Evolutionary conservation across 805 yeast genomes (phyloP).

Genomic region (Lachancea thermotolerans): DNA sequence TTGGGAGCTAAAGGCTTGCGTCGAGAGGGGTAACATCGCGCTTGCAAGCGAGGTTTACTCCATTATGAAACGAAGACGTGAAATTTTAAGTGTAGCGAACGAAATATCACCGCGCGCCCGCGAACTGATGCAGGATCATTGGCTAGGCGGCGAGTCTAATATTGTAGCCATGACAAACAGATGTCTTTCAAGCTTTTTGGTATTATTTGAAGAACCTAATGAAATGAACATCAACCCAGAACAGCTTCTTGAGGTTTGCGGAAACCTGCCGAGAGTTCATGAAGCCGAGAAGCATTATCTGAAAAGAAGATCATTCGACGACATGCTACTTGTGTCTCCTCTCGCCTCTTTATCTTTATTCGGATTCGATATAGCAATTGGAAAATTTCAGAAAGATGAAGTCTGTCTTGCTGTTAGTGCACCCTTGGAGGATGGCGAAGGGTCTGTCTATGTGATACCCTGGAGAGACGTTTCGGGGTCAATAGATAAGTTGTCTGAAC

Average conservation of each 20-base stretch:
- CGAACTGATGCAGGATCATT: constrained; percentile 20
- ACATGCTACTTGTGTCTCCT: constrained; percentile 17
- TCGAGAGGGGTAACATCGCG: constrained; percentile 49
- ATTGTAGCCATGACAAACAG: constrained; percentile 15
- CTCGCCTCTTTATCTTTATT: constrained; percentile 32
- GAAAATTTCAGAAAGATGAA: constrained; percentile 35
- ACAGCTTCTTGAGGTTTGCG: constrained; percentile 13
- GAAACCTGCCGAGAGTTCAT: constrained; percentile 15
- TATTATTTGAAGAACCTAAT: constrained; percentile 7
- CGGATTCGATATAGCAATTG: constrained; percentile 40
- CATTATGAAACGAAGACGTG: constrained; percentile 9
- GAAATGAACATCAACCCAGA: neutral
- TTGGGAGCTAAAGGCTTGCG: constrained; percentile 40
- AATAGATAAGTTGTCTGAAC: neutral
- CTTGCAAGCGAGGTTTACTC: constrained; percentile 38
- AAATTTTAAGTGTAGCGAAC: constrained; percentile 13
- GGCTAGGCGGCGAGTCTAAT: constrained; percentile 26
- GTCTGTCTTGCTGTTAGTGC: constrained; percentile 46
- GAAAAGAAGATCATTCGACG: neutral
- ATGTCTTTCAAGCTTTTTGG: constrained; percentile 15
- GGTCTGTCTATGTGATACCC: constrained; percentile 42
- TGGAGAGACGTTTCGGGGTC: constrained; percentile 25
- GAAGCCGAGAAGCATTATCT: neutral
- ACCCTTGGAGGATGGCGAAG: constrained; percentile 38
- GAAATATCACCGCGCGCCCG: constrained; percentile 16